Evolutionary conservation across 768 basidiomycete genomes (phyloP).

Genomic region (Erythrobasidium yunnanense): DNA sequence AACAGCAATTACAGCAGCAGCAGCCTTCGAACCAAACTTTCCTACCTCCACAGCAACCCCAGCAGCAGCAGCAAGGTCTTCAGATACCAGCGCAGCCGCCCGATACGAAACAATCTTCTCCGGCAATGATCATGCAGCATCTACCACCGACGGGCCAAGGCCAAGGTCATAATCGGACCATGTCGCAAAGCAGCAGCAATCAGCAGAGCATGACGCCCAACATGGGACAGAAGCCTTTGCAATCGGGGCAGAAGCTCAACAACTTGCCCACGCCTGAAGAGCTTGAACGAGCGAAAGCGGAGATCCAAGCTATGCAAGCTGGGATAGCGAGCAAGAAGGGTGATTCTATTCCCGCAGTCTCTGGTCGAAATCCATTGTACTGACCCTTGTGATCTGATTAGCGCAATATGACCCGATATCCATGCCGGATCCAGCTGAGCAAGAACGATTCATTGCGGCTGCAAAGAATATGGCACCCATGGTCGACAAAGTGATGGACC

Average conservation of each 20-base stretch:
- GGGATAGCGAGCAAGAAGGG: no score
- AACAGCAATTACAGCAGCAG: constrained; percentile 9
- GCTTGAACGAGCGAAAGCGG: neutral
- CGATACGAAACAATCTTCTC: neutral
- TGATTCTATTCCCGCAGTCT: no score
- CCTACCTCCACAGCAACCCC: neutral
- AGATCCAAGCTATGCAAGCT: neutral
- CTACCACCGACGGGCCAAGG: neutral
- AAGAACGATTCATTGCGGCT: constrained; percentile 4
- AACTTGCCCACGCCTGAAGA: neutral
- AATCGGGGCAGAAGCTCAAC: neutral
- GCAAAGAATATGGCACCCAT: constrained; percentile 30
- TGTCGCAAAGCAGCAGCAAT: neutral
- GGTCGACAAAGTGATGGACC: constrained; percentile 32
- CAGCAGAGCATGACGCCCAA: neutral
- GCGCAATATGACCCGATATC: constrained; percentile 22
- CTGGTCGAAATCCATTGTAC: neutral
- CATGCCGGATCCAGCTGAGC: constrained; percentile 24
- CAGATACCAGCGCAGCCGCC: neutral
- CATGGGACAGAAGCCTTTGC: neutral
- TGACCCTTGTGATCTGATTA: no score
- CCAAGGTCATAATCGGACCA: neutral
- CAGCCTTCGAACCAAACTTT: neutral
- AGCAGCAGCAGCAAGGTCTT: neutral
- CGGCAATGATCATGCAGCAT: neutral